Evolutionary conservation across 23 red algal species (phyloP).

Genomic region (Gracilaria gracilis): DNA sequence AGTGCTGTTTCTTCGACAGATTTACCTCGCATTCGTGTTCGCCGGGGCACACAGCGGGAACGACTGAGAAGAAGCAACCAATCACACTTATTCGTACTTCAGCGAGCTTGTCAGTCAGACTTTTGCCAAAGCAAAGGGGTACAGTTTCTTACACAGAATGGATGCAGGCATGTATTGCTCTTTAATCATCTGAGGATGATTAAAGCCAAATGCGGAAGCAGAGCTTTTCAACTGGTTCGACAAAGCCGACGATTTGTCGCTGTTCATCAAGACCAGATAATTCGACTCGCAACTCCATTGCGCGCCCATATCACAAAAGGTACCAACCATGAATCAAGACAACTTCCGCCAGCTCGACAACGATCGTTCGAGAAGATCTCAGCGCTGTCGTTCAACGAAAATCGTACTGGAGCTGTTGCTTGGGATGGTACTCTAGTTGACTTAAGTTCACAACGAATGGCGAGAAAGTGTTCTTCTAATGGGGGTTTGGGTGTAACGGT

Average conservation of each 20-base stretch:
- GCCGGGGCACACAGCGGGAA: not conserved
- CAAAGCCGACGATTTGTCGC: conserved; percentile 20
- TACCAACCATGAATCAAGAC: not conserved
- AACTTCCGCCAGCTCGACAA: not conserved
- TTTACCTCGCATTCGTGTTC: not conserved
- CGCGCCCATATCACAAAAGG: not conserved
- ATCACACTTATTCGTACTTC: conserved; percentile 14
- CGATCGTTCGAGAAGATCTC: conserved; percentile 24
- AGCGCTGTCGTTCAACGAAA: conserved; percentile 6
- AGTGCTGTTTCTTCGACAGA: not conserved
- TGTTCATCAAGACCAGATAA: conserved; percentile 9
- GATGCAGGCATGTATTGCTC: not conserved
- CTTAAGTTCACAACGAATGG: not conserved
- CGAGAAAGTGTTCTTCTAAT: conserved; percentile 9
- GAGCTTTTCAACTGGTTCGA: not conserved
- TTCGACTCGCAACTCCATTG: conserved; percentile 19
- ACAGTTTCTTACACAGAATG: conserved; percentile 10
- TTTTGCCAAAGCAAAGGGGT: conserved; percentile 14
- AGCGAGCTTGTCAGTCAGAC: conserved; percentile 26
- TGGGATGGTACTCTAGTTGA: not conserved
- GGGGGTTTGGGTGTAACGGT: conserved; percentile 51
- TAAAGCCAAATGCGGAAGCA: conserved; percentile 14
- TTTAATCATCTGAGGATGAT: conserved; percentile 17
- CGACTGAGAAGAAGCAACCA: not conserved
- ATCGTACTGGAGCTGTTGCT: conserved; percentile 3